Base-by-base conservation (phyloP, 768 basidiomycete genomes). In the Leucosporidium yakuticum region DNA sequence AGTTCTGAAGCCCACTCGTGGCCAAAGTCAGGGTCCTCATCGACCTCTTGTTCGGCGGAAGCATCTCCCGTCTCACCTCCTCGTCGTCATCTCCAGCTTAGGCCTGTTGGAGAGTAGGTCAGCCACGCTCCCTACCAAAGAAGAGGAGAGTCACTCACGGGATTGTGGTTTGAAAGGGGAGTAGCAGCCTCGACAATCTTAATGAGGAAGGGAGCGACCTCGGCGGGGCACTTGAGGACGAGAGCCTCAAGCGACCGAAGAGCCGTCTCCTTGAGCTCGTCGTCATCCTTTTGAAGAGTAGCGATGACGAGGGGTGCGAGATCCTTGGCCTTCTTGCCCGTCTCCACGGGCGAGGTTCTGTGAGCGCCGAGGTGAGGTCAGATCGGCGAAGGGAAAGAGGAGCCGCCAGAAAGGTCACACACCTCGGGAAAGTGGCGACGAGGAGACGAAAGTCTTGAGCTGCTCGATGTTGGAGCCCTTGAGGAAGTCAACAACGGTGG, bases 151-250 rank as follows among this genome's bases (percentile, higher is more conserved):
- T 94, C 92, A 0, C 50, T 27, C 20, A 60, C 59, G 29, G 95
- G 95, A 78, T 99, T 96, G 76, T 91, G 89, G 77, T 91, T 94
- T 81, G 98, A 88, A 73, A 86, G 87, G 68, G 87, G 85, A 58
- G 82, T 84, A 5, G 88, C 91, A 32, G 84, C 81, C 67, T 88
- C 85, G 21, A 89, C 82, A 71, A 94, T 88, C 12, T 83, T 79
- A 60, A 79, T 80, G 44, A 95, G 77, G 77, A 87, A 92, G 0
- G 87, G 83, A 0, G 88, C 86, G 36, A 88, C 85, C 74, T 96
- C 93, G 9, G 84, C 81, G 0, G 94, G 91, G 76, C 91, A 91
- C 65, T 88, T 84, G 70, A 97, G 79, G 0, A 94, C 82, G 5
- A 98, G 79, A 0, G 87, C 85, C 78, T 99, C 96, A 68, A 97